These are phyloP conservation scores for Eimeria acervulina DNA, from an alignment of 169 alveolate genomes.

Conservation along the genomic window DNA sequence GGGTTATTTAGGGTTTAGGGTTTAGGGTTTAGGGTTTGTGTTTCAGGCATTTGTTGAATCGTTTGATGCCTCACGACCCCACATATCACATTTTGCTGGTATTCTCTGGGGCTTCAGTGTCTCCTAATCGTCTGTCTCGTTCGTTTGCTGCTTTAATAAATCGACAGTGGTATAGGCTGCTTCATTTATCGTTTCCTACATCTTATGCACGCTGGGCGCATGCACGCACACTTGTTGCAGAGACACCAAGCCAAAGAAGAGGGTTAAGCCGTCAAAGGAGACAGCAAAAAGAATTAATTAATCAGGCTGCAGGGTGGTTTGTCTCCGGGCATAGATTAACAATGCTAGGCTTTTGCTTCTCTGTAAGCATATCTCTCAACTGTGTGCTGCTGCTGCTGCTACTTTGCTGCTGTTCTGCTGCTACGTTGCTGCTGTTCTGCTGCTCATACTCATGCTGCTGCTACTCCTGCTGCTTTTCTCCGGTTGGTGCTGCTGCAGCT, in stretches of 20 bases:
- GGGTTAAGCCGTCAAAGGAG: background rate
- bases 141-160: background rate
- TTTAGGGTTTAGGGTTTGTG: background rate
- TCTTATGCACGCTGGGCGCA: background rate
- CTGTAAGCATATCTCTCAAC: background rate
- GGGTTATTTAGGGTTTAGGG: too few species aligned
- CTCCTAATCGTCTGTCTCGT: background rate
- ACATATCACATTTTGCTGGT: background rate
- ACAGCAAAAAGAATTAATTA: background rate
- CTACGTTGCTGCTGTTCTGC: too few species aligned
- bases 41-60: constrained; percentile 19
- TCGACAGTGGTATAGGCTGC: background rate
- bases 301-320: constrained; percentile 27
- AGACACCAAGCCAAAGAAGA: background rate
- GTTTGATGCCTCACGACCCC: constrained; percentile 25
- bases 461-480: background rate
- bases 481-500: too few species aligned
- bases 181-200: background rate
- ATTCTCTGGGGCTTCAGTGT: background rate
- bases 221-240: background rate
- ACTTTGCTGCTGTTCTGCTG: too few species aligned
- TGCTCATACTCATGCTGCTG: too few species aligned
- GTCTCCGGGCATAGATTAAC: constrained; percentile 13
- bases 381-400: background rate
- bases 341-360: constrained; percentile 40